Evolutionary conservation across 768 basidiomycete genomes (phyloP), one percentile per base, ranked within the genome.

Genomic region (Candolleomyces eurysporus): DNA sequence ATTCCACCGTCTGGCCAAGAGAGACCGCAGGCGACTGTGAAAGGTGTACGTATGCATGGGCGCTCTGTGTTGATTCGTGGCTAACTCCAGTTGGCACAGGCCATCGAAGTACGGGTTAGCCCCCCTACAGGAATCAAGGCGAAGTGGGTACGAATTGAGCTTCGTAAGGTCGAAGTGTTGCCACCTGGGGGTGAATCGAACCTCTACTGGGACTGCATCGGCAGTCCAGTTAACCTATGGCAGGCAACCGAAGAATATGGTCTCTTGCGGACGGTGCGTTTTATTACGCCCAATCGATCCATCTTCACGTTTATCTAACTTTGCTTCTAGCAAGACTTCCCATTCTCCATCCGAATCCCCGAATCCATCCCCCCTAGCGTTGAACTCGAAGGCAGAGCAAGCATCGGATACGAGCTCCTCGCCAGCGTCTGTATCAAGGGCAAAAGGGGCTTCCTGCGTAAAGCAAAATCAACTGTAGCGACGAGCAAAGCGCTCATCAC

Each of bases 351-450:
- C 54, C 90, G 94, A 26, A 88, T 98, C 68, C 96, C 96, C 0
- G 94, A 96, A 72, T 90, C 91, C 10, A 89, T 94, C 61, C 95
- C 96, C 2, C 93, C 95, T 16, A 91, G 84, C 46, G 84, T 94
- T 61, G 84, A 89, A 5, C 79, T 97, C 60, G 90, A 93, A 59
- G 88, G 84, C 71, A 84, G 84, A 68, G 90, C 90, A 87, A 59
- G 64, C 4, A 89, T 98, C 64, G 83, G 87, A 63, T 97, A 98
- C 68, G 95, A 97, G 72, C 84, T 98, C 13, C 84, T 96, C 13
- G 95, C 92, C 5, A 91, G 87, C 49, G 82, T 96, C 30, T 94
- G 92, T 68, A 84, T 88, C 30, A 90, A 92, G 63, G 91, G 91
- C 54, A 96, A 96, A 80, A 88, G 84, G 92, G 87, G 92, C 6